These are phyloP conservation scores for Paecilomyces sp. DNA, from an alignment of 2,329 filamentous ascomycete genomes.

Conservation along the genomic window DNA sequence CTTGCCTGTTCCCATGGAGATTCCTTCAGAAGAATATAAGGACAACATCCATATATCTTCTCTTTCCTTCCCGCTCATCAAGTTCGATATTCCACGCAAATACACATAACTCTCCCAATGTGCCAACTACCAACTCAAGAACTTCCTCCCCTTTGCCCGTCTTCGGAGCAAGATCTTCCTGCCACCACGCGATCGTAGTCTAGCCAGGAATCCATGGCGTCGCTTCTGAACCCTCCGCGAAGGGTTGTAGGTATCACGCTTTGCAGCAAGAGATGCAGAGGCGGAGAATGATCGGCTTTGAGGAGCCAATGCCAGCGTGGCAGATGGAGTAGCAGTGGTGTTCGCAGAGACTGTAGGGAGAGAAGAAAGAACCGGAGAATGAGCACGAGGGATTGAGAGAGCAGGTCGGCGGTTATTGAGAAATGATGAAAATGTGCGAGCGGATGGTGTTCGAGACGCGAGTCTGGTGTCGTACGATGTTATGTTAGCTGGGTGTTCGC, in stretches of 20 bases:
- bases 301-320: slow-evolving; percentile 12
- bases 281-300: slow-evolving; percentile 36
- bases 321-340: slow-evolving; percentile 9
- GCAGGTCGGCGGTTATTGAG: slow-evolving; percentile 22
- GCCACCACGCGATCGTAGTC: slow-evolving; percentile 47
- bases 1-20: background rate
- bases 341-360: slow-evolving; percentile 7
- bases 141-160: slow-evolving; percentile 46
- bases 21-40: background rate
- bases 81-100: no score
- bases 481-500: background rate
- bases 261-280: slow-evolving; percentile 33
- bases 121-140: slow-evolving; percentile 43
- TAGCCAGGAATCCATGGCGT: slow-evolving; percentile 52
- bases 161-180: slow-evolving; percentile 48
- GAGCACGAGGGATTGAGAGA: slow-evolving; percentile 34
- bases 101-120: background rate
- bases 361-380: slow-evolving; percentile 20
- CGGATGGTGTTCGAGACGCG: background rate
- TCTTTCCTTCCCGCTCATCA: background rate
- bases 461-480: background rate
- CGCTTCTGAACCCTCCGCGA: slow-evolving; percentile 55
- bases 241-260: slow-evolving; percentile 52
- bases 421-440: slow-evolving; percentile 21
- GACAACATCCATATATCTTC: background rate